A percentile compares a stretch with the other conserved stretches of the same genome.
These are phyloP conservation scores for Leccinum broughii DNA, from an alignment of 768 basidiomycete genomes.

Conservation along the genomic window DNA sequence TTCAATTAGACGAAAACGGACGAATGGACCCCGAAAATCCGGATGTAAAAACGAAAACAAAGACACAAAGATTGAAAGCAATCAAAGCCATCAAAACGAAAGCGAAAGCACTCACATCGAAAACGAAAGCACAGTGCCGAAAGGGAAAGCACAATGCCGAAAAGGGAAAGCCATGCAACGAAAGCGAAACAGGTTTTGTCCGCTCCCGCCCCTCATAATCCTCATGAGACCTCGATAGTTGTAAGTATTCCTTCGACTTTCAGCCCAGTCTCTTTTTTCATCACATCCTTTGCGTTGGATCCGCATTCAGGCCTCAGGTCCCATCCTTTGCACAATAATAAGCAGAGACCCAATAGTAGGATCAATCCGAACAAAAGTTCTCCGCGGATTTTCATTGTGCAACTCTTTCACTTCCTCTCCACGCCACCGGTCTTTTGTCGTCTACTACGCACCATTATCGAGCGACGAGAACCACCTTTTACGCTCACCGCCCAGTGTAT, in stretches of 20 bases:
- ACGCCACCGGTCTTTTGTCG: conserved; percentile 77
- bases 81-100: no score
- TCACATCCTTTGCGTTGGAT: background rate
- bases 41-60: no score
- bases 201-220: no score
- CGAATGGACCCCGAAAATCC: no score
- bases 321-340: conserved; percentile 57
- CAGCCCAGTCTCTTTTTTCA: conserved; percentile 1
- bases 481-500: conserved; percentile 79
- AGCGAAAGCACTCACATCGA: no score
- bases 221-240: conserved; percentile 34
- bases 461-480: conserved; percentile 45
- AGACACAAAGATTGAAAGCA: no score
- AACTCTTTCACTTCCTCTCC: conserved; percentile 52
- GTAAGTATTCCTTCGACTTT: conserved; percentile 33
- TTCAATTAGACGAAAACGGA: no score
- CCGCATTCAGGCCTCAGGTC: conserved; percentile 1
- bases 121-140: no score
- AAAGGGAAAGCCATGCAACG: no score
- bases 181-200: no score
- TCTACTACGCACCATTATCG: conserved; percentile 32
- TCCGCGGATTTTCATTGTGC: conserved; percentile 42
- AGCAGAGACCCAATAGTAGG: conserved; percentile 27
- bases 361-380: conserved; percentile 90
- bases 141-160: no score